Conservation (phyloP, 1,139 yeast species). For the Schizosaccharomyces versatilis region DNA sequence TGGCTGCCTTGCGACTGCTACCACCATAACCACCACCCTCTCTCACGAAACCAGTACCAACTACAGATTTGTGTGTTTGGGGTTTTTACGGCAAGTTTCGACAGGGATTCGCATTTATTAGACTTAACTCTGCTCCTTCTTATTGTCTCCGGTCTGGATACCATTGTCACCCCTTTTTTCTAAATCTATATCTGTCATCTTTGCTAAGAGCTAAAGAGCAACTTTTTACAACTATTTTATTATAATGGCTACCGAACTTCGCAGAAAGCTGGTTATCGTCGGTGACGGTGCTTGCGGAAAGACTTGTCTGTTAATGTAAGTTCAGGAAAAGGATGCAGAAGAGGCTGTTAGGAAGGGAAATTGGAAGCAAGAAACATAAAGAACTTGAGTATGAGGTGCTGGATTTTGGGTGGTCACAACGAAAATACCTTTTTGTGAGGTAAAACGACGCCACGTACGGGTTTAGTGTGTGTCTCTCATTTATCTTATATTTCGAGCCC, state of each 20-base stretch:
- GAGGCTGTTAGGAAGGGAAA: background rate
- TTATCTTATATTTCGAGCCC: background rate
- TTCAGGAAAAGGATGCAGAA: background rate
- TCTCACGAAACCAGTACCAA: too few relatives aligned
- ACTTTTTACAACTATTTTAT: slow-evolving; percentile 15
- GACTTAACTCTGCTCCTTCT: too few relatives aligned
- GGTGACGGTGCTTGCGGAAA: slow-evolving; percentile 96
- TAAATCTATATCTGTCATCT: too few relatives aligned
- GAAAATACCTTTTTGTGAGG: background rate
- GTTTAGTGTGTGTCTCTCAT: background rate
- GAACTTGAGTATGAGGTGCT: too few relatives aligned
- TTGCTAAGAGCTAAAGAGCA: too few relatives aligned
- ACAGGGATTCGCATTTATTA: too few relatives aligned
- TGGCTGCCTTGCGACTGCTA: too few relatives aligned
- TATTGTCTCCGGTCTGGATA: too few relatives aligned
- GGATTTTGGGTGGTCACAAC: background rate
- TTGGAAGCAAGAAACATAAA: background rate
- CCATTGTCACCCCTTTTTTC: too few relatives aligned
- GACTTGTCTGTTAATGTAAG: slow-evolving; percentile 43
- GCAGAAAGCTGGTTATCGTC: slow-evolving; percentile 52
- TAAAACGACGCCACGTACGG: background rate
- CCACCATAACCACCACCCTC: too few relatives aligned
- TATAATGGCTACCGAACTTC: slow-evolving; percentile 9
- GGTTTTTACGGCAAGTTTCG: too few relatives aligned
- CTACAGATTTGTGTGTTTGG: too few relatives aligned